These are phyloP conservation scores for Chaetomiaceae sp. DNA, from an alignment of 2,329 filamentous ascomycete species.

Conservation along the genomic window DNA sequence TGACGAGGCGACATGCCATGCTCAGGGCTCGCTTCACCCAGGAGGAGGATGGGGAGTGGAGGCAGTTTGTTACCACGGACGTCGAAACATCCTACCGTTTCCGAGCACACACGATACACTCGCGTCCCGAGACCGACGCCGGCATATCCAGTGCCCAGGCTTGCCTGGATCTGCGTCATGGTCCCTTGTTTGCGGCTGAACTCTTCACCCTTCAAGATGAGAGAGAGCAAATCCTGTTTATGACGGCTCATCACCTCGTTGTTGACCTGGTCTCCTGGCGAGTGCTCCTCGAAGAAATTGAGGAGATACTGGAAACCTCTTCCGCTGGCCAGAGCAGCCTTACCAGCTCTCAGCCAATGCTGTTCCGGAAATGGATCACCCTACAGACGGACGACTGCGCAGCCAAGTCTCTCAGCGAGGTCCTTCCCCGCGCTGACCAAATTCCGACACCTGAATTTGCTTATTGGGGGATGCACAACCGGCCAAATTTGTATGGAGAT, in stretches of 20 bases:
- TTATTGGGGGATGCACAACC: constrained; percentile 28
- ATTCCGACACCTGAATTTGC: constrained; percentile 16
- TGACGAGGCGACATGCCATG: constrained; percentile 34
- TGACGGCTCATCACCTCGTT: constrained; percentile 35
- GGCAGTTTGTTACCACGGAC: constrained; percentile 25
- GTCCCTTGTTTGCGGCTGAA: constrained; percentile 26
- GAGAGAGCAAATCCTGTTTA: constrained; percentile 26
- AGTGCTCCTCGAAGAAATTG: constrained; percentile 40
- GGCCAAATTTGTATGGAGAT: constrained; percentile 24
- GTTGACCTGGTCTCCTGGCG: constrained; percentile 45
- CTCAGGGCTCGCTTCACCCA: constrained; percentile 32
- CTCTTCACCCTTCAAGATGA: constrained; percentile 21
- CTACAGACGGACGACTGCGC: constrained; percentile 32
- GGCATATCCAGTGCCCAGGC: constrained; percentile 27
- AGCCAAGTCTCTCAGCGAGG: background rate
- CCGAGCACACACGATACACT: constrained; percentile 1
- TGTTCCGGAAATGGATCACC: constrained; percentile 37
- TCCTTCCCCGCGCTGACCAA: constrained; percentile 10
- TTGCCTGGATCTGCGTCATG: constrained; percentile 22
- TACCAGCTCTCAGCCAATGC: constrained; percentile 17
- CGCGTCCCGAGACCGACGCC: constrained; percentile 7
- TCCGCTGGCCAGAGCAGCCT: background rate
- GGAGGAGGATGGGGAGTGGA: constrained; percentile 23
- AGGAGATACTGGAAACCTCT: constrained; percentile 31
- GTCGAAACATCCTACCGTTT: constrained; percentile 22